Evolutionary conservation across 2,329 filamentous ascomycete genomes (phyloP), one percentile per base, ranked within the genome.

Genomic region (Trichoderma guizhouense): DNA sequence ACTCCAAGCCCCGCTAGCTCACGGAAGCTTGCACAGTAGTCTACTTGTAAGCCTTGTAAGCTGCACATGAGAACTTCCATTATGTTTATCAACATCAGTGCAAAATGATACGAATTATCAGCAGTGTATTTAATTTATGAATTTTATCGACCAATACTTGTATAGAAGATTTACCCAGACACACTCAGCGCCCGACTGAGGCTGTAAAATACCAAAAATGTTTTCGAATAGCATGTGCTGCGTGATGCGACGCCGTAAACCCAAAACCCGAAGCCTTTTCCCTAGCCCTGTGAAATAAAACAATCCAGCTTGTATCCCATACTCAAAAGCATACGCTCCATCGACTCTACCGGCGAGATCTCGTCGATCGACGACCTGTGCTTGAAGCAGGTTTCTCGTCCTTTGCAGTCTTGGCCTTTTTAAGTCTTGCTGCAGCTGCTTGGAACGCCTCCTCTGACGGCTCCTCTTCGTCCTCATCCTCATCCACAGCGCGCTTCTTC

Each of bases 381-480:
- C 57, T 67, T 30, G 55, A 34, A 8, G 57, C 24, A 57, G 72
- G 34, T 5, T 71, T 61, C 2, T 53, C 55, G 0, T 61, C 55
- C 8, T 71, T 57, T 14, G 3, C 21, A 26, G 55, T 14, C 74
- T 79, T 81, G 14, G 78, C 74, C 24, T 71, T 73, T 28, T 76
- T 78, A 72, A 89, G 79, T 74, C 82, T 85, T 12, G 85, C 83
- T 2, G 87, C 87, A 6, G 88, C 86, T 7, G 85, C 86, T 72
- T 89, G 86, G 71, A 91, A 90, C 0, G 86, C 88, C 75, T 89
- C 88, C 74, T 91, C 89, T 0, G 86, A 87, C 1, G 88, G 87
- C 77, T 89, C 87, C 77, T 89, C 87, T 73, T 92, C 91, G 6
- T 72, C 66, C n/a, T 66, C 68, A 76, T 94, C 91, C 0, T 66